These are phyloP conservation scores for Lactarius deliciosus DNA, from an alignment of 768 basidiomycete species.

Conservation along the genomic window DNA sequence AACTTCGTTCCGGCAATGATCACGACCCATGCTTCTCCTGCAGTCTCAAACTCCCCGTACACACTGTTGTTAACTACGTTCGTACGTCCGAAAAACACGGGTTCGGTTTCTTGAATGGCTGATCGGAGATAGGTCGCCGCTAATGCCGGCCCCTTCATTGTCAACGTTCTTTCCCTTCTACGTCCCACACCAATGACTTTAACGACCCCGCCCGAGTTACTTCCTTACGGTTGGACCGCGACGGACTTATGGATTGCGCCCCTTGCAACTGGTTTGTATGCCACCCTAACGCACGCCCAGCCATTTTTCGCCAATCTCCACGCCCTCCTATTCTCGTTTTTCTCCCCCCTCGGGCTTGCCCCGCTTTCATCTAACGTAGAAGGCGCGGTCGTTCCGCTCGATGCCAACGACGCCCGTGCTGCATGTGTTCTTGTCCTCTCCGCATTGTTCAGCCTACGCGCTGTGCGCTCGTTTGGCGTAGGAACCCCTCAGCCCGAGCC, in stretches of 20 bases:
- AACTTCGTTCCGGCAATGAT: constrained; percentile 27
- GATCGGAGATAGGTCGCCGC: constrained; percentile 23
- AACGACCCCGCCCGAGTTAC: constrained; percentile 78
- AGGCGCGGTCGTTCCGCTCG: constrained; percentile 19
- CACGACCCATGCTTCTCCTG: constrained; percentile 23
- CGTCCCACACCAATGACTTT: constrained; percentile 66
- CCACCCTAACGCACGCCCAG: constrained; percentile 82
- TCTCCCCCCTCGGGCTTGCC: constrained; percentile 23
- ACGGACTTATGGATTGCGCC: constrained; percentile 86
- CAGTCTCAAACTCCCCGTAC: constrained; percentile 26
- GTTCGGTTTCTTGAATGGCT: background rate
- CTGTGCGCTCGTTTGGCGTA: constrained; percentile 17
- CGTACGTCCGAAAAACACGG: constrained; percentile 12
- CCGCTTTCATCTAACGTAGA: constrained; percentile 3
- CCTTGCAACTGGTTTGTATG: constrained; percentile 70
- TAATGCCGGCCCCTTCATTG: constrained; percentile 71
- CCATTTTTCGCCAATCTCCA: constrained; percentile 52
- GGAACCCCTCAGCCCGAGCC: constrained; percentile 1
- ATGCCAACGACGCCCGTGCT: constrained; percentile 23
- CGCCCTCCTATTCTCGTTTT: constrained; percentile 26
- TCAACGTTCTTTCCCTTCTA: constrained; percentile 71
- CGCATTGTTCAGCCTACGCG: constrained; percentile 21
- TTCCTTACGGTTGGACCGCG: constrained; percentile 81
- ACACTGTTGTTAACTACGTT: constrained; percentile 26
- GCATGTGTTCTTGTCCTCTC: constrained; percentile 25